Evolutionary conservation across 371 early-diverging fungal species (phyloP).

Genomic region (Apophysomyces ossiformis): DNA sequence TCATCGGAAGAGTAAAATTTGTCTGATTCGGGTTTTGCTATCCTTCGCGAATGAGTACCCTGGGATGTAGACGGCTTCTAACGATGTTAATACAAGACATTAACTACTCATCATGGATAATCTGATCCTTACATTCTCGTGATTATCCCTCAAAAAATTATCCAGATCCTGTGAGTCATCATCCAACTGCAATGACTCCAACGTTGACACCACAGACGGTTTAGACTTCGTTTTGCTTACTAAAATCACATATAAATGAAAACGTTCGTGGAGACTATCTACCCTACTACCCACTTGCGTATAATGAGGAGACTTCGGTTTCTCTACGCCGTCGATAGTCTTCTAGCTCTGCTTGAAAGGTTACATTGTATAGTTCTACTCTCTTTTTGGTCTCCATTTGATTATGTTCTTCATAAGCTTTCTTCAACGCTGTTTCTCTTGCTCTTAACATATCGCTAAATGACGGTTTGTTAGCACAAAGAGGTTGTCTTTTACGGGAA

Average conservation of each 20-base stretch:
- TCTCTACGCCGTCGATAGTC: conserved; percentile 48
- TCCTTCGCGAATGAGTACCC: no score
- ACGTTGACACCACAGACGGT: background rate
- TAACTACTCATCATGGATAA: no score
- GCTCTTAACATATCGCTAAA: conserved; percentile 20
- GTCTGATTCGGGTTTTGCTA: background rate
- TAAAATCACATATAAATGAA: background rate
- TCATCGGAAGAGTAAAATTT: background rate
- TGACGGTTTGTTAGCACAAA: background rate
- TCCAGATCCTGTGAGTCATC: background rate
- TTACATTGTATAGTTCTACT: conserved; percentile 47
- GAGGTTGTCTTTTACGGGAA: background rate
- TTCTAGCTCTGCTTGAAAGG: conserved; percentile 51
- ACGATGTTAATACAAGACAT: background rate
- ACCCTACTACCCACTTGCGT: conserved; percentile 28
- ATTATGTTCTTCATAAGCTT: conserved; percentile 39
- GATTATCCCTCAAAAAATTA: background rate
- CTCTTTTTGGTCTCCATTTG: conserved; percentile 35
- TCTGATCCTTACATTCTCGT: background rate
- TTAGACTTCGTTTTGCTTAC: background rate
- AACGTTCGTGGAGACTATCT: background rate
- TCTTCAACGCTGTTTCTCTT: conserved; percentile 28
- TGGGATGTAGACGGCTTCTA: background rate
- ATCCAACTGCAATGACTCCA: conserved; percentile 6
- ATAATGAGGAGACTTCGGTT: conserved; percentile 44